Percentiles rank a stretch among this genome's conserved stretches.
Evolutionary conservation across 1,284 basidiomycete genomes (phyloP).

Genomic region (Boletus semigastroideus): DNA sequence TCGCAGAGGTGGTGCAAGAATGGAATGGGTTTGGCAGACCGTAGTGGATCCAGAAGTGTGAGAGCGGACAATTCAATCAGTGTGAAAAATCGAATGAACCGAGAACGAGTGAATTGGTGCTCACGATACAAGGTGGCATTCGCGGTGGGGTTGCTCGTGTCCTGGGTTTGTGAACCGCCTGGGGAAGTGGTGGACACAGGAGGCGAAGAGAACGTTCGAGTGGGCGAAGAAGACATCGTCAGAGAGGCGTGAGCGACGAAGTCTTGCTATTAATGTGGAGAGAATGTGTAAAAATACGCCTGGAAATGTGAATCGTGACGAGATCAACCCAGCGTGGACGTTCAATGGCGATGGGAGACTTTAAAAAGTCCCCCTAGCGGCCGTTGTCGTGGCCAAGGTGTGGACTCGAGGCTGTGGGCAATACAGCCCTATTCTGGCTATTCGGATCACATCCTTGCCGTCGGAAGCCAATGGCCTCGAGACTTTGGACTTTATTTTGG

Average conservation of each 20-base stretch:
- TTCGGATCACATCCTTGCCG: no score
- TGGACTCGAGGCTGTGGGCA: neutral
- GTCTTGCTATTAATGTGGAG: conserved; percentile 20
- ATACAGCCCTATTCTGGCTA: neutral
- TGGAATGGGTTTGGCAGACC: neutral
- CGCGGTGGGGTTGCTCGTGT: conserved; percentile 2
- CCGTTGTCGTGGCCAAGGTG: no score
- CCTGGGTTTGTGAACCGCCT: neutral
- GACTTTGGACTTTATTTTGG: no score
- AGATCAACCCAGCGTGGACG: conserved; percentile 1
- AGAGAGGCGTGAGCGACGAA: conserved; percentile 1
- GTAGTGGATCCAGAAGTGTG: conserved; percentile 5
- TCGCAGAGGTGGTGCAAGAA: conserved; percentile 2
- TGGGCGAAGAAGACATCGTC: conserved; percentile 9
- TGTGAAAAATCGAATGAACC: conserved; percentile 19
- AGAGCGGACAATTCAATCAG: conserved; percentile 12
- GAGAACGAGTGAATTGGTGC: conserved; percentile 3
- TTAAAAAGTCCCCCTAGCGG: no score
- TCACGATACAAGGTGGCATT: conserved; percentile 32
- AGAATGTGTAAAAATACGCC: neutral
- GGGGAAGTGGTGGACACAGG: neutral
- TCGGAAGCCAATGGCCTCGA: no score
- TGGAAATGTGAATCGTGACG: neutral
- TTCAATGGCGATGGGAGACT: conserved; percentile 4
- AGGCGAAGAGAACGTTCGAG: neutral